Percentiles rank a stretch among this genome's conserved stretches.
These are phyloP conservation scores for Phialocephala sp. DNA, from an alignment of 2,329 filamentous ascomycete genomes.

Conservation along the genomic window DNA sequence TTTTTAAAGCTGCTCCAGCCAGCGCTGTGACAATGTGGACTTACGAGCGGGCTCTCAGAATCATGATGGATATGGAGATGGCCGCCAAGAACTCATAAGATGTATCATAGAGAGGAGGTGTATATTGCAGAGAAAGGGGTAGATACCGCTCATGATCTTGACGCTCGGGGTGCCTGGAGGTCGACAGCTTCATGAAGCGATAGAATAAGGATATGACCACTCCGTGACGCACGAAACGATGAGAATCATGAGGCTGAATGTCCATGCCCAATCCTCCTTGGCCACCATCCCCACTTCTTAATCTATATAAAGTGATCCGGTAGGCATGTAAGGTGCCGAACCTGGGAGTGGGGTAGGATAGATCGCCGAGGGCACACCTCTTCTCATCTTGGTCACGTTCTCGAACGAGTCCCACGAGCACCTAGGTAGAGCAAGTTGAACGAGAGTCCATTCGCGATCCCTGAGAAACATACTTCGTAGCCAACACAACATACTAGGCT, in stretches of 20 bases:
- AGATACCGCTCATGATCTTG: not conserved
- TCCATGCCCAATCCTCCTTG: not conserved
- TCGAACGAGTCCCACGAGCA: too few relatives aligned
- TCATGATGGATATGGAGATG: conserved; percentile 37
- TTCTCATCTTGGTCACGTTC: not conserved
- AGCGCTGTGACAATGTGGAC: conserved; percentile 81
- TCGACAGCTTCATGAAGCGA: not conserved
- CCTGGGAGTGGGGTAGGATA: not conserved
- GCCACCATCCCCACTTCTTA: not conserved
- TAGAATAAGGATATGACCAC: not conserved
- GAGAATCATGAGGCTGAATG: conserved; percentile 4
- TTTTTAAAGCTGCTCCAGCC: conserved; percentile 89
- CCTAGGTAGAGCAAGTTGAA: too few relatives aligned
- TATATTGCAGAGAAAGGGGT: not conserved
- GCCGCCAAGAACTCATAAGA: not conserved
- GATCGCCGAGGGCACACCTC: not conserved
- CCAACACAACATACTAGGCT: too few relatives aligned
- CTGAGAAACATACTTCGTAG: too few relatives aligned
- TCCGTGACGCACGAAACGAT: not conserved
- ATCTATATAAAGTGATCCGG: conserved; percentile 7
- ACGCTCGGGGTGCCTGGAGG: not conserved
- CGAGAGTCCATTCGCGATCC: too few relatives aligned
- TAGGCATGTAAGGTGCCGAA: not conserved
- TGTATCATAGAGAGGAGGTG: not conserved
- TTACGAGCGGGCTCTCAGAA: conserved; percentile 65